Evolutionary conservation across 192 early-diverging fungal genomes (phyloP).

Genomic region (Backusella sp.): DNA sequence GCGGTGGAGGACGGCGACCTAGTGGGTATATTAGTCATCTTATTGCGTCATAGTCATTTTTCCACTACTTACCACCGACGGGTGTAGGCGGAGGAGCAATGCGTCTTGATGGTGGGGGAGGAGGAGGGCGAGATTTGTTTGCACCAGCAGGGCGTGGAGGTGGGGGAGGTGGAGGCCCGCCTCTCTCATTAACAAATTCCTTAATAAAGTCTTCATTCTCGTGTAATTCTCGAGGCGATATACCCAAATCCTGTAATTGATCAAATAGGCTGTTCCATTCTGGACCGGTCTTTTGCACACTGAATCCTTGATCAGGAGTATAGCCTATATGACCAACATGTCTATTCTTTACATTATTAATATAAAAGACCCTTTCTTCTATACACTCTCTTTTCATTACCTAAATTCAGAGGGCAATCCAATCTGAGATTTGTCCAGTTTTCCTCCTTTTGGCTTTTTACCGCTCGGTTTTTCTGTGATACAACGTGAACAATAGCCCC

Average conservation of each 20-base stretch:
- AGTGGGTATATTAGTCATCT: not conserved
- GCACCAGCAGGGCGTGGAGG: constrained; percentile 23
- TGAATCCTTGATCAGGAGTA: constrained; percentile 58
- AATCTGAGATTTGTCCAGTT: constrained; percentile 62
- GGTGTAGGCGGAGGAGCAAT: constrained; percentile 33
- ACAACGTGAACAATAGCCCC: constrained; percentile 25
- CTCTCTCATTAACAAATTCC: constrained; percentile 64
- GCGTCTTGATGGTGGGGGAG: constrained; percentile 39
- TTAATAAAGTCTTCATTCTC: constrained; percentile 68
- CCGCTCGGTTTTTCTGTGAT: constrained; percentile 33
- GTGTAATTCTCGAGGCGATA: constrained; percentile 58
- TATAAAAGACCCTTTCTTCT: not conserved
- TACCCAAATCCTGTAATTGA: constrained; percentile 63
- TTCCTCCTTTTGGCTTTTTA: constrained; percentile 45
- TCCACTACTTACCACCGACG: constrained; percentile 13
- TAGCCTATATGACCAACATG: constrained; percentile 65
- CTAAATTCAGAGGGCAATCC: constrained; percentile 54
- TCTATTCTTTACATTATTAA: constrained; percentile 12
- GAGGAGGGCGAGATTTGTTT: constrained; percentile 32
- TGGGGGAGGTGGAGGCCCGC: constrained; percentile 45
- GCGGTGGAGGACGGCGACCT: constrained; percentile 15
- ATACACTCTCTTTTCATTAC: constrained; percentile 11
- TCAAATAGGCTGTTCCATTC: constrained; percentile 72
- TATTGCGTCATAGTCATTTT: no score
- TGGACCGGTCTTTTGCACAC: constrained; percentile 66